Percentiles rank a stretch among this genome's conserved stretches.
These are phyloP conservation scores for Salicornia ramosissima DNA, from an alignment of 148 eudicot genomes.

Conservation along the genomic window DNA sequence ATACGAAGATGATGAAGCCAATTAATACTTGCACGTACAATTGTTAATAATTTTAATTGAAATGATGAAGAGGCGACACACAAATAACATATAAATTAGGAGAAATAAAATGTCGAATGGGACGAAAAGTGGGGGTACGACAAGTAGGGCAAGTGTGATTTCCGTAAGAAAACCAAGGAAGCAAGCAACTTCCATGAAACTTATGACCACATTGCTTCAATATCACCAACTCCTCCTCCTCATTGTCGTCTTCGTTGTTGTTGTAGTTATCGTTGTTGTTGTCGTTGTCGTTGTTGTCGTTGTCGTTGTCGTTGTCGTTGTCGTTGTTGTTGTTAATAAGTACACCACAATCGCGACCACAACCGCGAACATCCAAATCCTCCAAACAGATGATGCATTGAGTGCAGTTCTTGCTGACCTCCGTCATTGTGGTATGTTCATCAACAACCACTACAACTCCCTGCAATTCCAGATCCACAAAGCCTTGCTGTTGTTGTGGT, in stretches of 20 bases:
- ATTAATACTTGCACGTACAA: too few relatives aligned
- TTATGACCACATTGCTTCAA: slow-evolving; percentile 21
- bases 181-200: slow-evolving; percentile 9
- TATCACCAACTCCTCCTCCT: not conserved
- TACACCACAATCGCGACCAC: too few relatives aligned
- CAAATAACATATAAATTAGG: too few relatives aligned
- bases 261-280: too few relatives aligned
- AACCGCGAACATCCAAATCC: not conserved
- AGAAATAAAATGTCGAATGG: too few relatives aligned
- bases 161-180: not conserved
- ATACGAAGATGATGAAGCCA: too few relatives aligned
- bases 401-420: slow-evolving; percentile 2
- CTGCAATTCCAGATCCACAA: too few relatives aligned
- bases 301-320: too few relatives aligned
- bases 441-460: slow-evolving; percentile 14
- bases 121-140: not conserved
- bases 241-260: not conserved
- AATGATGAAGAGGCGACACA: too few relatives aligned
- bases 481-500: not conserved
- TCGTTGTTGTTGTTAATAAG: too few relatives aligned
- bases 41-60: too few relatives aligned
- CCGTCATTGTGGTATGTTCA: not conserved
- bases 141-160: slow-evolving; percentile 8
- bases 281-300: too few relatives aligned
- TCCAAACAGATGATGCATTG: slow-evolving; percentile 17